Conservation (phyloP, 805 yeast species). For the Candida verbasci region DNA sequence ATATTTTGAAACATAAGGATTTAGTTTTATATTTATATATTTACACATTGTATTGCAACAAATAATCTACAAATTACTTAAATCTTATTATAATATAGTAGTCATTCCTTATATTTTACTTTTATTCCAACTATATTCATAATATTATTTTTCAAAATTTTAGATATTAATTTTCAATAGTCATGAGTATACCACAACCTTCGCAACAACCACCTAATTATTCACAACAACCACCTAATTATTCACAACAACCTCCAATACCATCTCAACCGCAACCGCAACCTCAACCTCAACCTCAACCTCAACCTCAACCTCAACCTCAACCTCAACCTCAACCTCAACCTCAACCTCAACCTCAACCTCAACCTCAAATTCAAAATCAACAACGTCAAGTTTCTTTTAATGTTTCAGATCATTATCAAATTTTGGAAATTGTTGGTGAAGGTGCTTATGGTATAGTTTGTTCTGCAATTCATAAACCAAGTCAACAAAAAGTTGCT, state of each 20-base stretch:
- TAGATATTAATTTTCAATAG: too few species aligned
- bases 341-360: too few species aligned
- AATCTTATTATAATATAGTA: neutral
- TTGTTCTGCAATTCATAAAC: conserved; percentile 82
- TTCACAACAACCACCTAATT: conserved; percentile 3
- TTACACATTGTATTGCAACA: too few species aligned
- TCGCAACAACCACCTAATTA: conserved; percentile 4
- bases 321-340: too few species aligned
- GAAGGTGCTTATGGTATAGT: conserved; percentile 97
- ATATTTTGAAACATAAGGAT: too few species aligned
- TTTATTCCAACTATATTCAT: neutral
- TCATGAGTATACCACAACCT: conserved; percentile 6
- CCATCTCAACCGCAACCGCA: conserved; percentile 1
- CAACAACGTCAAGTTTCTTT: conserved; percentile 44
- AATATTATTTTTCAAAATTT: too few species aligned
- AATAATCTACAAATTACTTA: too few species aligned
- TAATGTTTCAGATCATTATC: conserved; percentile 84
- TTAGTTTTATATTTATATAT: too few species aligned
- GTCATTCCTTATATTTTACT: neutral
- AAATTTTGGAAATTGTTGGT: conserved; percentile 80
- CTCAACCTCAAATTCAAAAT: neutral
- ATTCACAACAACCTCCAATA: conserved; percentile 2
- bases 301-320: neutral
- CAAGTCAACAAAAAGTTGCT: conserved; percentile 86
- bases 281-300: conserved; percentile 15